A percentile compares a stretch with the other conserved stretches of the same genome.
These are phyloP conservation scores for Moricandia moricandioides DNA, from an alignment of 345 rosid species.

Conservation along the genomic window DNA sequence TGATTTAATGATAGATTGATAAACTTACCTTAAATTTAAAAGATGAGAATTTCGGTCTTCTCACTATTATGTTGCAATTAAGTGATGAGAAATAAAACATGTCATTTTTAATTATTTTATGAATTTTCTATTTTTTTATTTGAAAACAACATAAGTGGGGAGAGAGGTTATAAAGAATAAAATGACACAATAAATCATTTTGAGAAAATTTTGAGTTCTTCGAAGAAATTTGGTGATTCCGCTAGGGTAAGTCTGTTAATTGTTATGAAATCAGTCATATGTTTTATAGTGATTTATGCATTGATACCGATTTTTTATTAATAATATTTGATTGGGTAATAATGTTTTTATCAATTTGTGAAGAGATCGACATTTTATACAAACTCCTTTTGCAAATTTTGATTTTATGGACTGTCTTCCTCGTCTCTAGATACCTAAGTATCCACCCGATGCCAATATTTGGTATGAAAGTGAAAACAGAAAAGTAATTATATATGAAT, in stretches of 20 bases:
- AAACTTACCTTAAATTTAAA: not conserved
- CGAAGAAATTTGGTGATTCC: not conserved
- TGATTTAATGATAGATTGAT: not conserved
- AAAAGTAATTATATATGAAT: not conserved
- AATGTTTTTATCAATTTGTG: not conserved
- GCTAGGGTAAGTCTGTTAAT: not conserved
- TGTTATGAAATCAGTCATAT: not conserved
- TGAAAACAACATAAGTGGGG: not conserved
- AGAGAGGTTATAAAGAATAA: not conserved
- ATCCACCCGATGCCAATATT: not conserved
- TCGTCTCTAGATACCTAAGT: too few species aligned
- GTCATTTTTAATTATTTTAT: not conserved
- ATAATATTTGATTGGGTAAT: not conserved
- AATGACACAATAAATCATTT: not conserved
- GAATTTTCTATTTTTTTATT: not conserved
- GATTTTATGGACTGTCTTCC: not conserved
- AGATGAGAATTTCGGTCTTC: not conserved
- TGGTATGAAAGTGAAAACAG: not conserved
- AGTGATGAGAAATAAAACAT: not conserved
- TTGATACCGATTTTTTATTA: not conserved
- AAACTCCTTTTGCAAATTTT: not conserved
- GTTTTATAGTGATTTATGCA: not conserved
- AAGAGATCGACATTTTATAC: not conserved
- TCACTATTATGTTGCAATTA: not conserved
- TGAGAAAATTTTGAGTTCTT: not conserved